Evolutionary conservation across 78 protist species (phyloP).

Genomic region (Isochrysis galbana): DNA sequence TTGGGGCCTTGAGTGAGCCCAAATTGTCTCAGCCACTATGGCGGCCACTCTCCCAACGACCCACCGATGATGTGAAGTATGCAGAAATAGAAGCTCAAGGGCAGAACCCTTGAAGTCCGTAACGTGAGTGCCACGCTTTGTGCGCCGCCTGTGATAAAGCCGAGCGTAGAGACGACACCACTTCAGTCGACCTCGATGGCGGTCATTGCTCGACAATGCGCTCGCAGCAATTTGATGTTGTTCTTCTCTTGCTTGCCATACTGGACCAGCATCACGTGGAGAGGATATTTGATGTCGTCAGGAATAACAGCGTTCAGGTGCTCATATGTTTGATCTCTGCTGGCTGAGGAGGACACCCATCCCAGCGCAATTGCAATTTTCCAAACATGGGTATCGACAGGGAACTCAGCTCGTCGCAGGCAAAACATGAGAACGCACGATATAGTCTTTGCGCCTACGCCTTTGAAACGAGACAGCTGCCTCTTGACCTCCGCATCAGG

Average conservation of each 20-base stretch:
- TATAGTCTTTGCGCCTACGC: constrained; percentile 29
- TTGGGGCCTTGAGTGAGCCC: no score
- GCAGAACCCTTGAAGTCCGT: no score
- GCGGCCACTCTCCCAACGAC: no score
- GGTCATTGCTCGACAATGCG: no score
- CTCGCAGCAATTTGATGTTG: not conserved
- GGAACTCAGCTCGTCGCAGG: constrained; percentile 8
- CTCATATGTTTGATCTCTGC: not conserved
- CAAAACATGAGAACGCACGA: constrained; percentile 24
- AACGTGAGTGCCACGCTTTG: no score
- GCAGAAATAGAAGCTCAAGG: no score
- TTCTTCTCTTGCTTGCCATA: constrained; percentile 15
- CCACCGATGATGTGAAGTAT: no score
- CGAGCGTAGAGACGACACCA: no score
- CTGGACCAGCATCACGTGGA: constrained; percentile 21
- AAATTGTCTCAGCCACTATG: no score
- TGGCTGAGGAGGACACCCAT: not conserved
- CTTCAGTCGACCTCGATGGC: no score
- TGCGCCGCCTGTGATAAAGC: no score
- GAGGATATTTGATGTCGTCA: constrained; percentile 8
- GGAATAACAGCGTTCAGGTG: constrained; percentile 1
- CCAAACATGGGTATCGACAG: constrained; percentile 29
- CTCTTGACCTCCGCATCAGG: not conserved
- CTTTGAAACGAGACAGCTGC: not conserved
- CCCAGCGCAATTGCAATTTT: not conserved